Percentiles rank a stretch among this genome's conserved stretches.
phyloP scores from a whole-genome alignment of 2,329 filamentous ascomycete species.

The Botrytis paeoniae region DNA sequence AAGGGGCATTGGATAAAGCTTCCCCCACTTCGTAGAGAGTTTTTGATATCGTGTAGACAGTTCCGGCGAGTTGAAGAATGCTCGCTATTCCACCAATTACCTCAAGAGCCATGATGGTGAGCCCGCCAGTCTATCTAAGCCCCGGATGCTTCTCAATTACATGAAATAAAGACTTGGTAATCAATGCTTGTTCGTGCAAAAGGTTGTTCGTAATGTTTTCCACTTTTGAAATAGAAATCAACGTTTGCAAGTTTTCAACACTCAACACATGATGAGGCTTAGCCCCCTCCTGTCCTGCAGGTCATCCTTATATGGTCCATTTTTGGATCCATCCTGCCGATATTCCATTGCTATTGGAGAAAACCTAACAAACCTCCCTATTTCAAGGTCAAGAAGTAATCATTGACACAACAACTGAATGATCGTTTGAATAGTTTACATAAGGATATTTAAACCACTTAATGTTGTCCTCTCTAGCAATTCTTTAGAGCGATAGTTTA shows the following conservation, averaged over 20 bases:
- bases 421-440: neutral
- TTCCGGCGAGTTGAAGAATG: slow-evolving; percentile 24
- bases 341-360: neutral
- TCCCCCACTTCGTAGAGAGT: slow-evolving; percentile 24
- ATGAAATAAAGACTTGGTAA: neutral
- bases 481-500: neutral
- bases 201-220: neutral
- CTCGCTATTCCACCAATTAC: slow-evolving; percentile 23
- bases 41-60: slow-evolving; percentile 26
- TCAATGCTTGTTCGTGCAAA: neutral
- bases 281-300: neutral
- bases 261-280: neutral
- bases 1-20: slow-evolving; percentile 24
- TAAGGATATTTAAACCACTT: neutral
- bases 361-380: neutral
- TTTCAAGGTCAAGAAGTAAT: too few species aligned
- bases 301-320: neutral
- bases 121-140: neutral
- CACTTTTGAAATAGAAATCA: neutral
- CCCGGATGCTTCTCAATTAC: neutral
- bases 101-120: slow-evolving; percentile 21
- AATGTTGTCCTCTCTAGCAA: neutral
- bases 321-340: neutral
- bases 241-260: neutral
- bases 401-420: neutral